phyloP scores from a whole-genome alignment of 768 basidiomycete species.

The Leucosporidium scottii region DNA sequence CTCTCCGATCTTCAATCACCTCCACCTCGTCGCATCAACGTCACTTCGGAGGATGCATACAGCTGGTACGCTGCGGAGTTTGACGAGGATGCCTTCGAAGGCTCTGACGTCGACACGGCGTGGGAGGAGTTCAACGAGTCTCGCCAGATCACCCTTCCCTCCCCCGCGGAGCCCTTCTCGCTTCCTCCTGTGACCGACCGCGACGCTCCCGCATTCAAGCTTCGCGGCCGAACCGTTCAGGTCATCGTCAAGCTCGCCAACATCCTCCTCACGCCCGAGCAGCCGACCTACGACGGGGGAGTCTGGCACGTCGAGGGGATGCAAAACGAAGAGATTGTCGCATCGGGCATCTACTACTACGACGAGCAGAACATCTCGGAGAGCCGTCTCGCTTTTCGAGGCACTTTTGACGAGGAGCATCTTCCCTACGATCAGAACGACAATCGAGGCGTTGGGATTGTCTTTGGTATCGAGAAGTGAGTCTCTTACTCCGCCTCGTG shows the following conservation, averaged over 20 bases:
- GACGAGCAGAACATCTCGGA: conserved; percentile 41
- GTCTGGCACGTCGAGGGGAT: conserved; percentile 47
- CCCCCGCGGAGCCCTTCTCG: background rate
- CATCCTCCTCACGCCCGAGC: conserved; percentile 44
- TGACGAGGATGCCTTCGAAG: conserved; percentile 49
- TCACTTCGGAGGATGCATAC: conserved; percentile 41
- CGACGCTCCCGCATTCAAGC: conserved; percentile 19
- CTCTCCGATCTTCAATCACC: conserved; percentile 5
- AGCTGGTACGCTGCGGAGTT: conserved; percentile 51
- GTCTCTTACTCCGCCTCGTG: background rate
- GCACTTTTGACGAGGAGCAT: conserved; percentile 10
- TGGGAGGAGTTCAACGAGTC: conserved; percentile 46
- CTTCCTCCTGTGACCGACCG: background rate
- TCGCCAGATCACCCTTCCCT: background rate
- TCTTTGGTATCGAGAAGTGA: conserved; percentile 1
- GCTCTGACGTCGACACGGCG: conserved; percentile 38
- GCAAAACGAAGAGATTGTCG: conserved; percentile 40
- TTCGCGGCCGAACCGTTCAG: conserved; percentile 30
- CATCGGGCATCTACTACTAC: conserved; percentile 35
- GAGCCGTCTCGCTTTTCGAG: conserved; percentile 41
- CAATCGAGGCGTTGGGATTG: background rate
- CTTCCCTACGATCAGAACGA: background rate
- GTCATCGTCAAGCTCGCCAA: conserved; percentile 43
- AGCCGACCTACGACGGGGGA: conserved; percentile 50
- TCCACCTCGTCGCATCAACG: conserved; percentile 7